Percentiles rank a stretch among this genome's conserved stretches.
These are phyloP conservation scores for Kondoa malvinella DNA, from an alignment of 768 basidiomycete species.

Conservation along the genomic window DNA sequence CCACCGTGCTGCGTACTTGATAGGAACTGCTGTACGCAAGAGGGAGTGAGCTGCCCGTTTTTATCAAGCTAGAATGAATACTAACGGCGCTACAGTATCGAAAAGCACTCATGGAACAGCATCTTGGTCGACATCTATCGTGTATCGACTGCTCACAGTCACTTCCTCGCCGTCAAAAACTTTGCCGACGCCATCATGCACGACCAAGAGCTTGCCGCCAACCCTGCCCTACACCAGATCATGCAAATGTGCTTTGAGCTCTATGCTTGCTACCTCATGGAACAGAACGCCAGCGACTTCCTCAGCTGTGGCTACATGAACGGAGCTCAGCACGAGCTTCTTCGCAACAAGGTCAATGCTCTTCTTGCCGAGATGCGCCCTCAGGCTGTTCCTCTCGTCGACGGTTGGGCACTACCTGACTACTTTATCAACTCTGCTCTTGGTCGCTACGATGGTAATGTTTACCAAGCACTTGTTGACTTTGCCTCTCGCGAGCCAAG, in stretches of 20 bases:
- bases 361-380: constrained; percentile 26
- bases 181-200: constrained; percentile 26
- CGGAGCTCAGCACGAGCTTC: constrained; percentile 23
- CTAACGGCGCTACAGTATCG: constrained; percentile 8
- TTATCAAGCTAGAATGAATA: background rate
- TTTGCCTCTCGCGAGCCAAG: constrained; percentile 22
- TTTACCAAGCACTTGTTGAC: constrained; percentile 30
- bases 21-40: constrained; percentile 22
- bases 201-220: constrained; percentile 21
- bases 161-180: constrained; percentile 28
- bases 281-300: constrained; percentile 35
- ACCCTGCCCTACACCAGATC: constrained; percentile 25
- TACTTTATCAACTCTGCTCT: constrained; percentile 35
- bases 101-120: constrained; percentile 23
- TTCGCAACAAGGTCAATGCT: constrained; percentile 21
- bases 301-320: constrained; percentile 31
- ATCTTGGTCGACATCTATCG: constrained; percentile 13
- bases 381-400: constrained; percentile 27
- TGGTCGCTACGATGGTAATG: constrained; percentile 35
- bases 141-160: constrained; percentile 26
- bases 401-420: constrained; percentile 27
- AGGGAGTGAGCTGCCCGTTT: constrained; percentile 12
- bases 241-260: constrained; percentile 32
- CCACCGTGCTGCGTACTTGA: constrained; percentile 25
- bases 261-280: constrained; percentile 29